Evolutionary conservation across 129 eudicot genomes (phyloP), one percentile per base, ranked within the genome.

Genomic region (Gnaphalium uliginosum): DNA sequence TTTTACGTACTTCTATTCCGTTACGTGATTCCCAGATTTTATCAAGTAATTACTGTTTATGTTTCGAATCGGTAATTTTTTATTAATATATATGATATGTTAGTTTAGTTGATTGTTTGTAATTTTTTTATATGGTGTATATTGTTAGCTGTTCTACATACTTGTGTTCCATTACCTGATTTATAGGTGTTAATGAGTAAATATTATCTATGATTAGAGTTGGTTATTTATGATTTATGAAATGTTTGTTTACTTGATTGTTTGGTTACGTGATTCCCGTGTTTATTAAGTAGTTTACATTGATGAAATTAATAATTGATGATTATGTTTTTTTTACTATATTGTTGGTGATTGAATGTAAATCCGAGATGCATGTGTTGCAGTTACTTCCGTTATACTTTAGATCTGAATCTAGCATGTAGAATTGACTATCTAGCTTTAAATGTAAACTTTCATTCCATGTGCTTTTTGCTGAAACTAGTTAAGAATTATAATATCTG

Each of bases 401-500:
- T 23, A 23, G 35, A 61, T 61, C 66, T 61, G 66, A 61, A 61
- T 61, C 66, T 61, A 61, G 66, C 66, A 61, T 25, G 66, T 61
- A 61, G 6, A 25, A 25, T 61, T 61, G 30, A 24, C 26, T 61
- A 61, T 13, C 66, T 61, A 23, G 66, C 66, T 61, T 61, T 26
- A 61, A 61, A 61, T 61, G 37, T 25, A 27, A 79, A 37, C 69
- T 65, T 41, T 64, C 23, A 51, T 64, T 51, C 41, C 67, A 64
- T 57, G 58, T 79, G 69, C 27, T 35, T 6, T 60, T 51, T 58
- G 75, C 32, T n/a, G 17, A 19, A 58, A 25, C 58, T 68, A 68
- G 58, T 68, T 77, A 30, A 37, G 11, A 29, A 74, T 63, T 37
- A 62, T 62, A 63, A 19, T 43, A n/a, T 76, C 18, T 54, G 21